phyloP scores from a whole-genome alignment of 257 asterid species.

The Forsythia suspensa region DNA sequence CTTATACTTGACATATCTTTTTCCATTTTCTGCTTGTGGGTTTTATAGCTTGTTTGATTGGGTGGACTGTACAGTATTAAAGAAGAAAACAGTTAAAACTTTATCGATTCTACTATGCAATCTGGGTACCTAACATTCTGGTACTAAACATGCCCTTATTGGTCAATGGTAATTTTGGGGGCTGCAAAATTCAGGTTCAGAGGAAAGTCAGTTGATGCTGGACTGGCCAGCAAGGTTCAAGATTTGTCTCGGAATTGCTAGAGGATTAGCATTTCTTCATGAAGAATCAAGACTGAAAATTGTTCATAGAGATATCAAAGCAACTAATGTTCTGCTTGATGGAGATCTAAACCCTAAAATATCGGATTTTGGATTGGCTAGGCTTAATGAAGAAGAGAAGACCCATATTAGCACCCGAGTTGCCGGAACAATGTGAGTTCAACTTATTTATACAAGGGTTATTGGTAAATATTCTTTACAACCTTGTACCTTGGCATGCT shows the following conservation, averaged over 20 bases:
- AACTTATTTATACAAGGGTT: not conserved
- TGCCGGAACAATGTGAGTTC: constrained; percentile 88
- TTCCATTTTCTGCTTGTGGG: not conserved
- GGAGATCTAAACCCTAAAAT: constrained; percentile 71
- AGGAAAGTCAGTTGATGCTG: constrained; percentile 54
- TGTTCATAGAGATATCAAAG: constrained; percentile 93
- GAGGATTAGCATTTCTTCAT: constrained; percentile 84
- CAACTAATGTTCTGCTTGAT: constrained; percentile 83
- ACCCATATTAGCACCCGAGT: constrained; percentile 83
- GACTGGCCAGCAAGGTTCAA: constrained; percentile 81
- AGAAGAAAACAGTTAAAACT: not conserved
- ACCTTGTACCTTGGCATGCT: not conserved
- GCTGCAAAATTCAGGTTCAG: constrained; percentile 41
- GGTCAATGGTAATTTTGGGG: not conserved
- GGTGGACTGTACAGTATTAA: not conserved
- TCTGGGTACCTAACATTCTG: not conserved
- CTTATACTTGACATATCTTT: not conserved
- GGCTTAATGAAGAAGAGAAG: constrained; percentile 79
- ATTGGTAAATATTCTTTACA: not conserved
- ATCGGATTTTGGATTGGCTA: constrained; percentile 91
- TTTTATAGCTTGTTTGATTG: not conserved
- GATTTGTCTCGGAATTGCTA: constrained; percentile 77
- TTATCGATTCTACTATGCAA: not conserved
- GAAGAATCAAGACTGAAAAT: constrained; percentile 82
- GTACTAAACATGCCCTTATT: not conserved